phyloP scores from a whole-genome alignment of 23 red algal species.

The Gracilaria caudata region DNA sequence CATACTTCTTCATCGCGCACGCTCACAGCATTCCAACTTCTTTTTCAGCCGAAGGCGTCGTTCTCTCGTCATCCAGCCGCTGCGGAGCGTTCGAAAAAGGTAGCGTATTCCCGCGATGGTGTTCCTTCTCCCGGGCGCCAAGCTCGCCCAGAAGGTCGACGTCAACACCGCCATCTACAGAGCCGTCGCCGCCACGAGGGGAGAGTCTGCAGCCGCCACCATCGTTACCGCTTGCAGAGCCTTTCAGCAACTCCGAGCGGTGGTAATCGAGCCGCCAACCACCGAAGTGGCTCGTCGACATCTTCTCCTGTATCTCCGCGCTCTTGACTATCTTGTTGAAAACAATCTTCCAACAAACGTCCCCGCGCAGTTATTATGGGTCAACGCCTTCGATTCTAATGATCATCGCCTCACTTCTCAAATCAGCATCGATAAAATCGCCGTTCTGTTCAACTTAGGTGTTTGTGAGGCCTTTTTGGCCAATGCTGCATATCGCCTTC shows the following conservation, averaged over 20 bases:
- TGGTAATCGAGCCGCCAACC: conserved; percentile 42
- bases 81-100: background rate
- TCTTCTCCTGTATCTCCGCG: conserved; percentile 29
- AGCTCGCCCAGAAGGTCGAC: conserved; percentile 63
- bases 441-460: conserved; percentile 51
- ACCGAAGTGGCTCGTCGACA: conserved; percentile 32
- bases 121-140: conserved; percentile 64
- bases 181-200: conserved; percentile 26
- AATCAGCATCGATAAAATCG: conserved; percentile 30
- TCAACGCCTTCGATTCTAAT: conserved; percentile 59
- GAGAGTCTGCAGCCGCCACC: conserved; percentile 23
- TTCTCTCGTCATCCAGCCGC: background rate
- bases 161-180: conserved; percentile 52
- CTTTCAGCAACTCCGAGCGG: conserved; percentile 52
- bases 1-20: too few relatives aligned
- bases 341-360: conserved; percentile 15
- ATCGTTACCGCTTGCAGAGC: conserved; percentile 33
- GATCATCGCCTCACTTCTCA: conserved; percentile 11
- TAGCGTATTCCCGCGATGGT: background rate
- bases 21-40: too few relatives aligned
- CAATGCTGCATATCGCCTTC: conserved; percentile 26
- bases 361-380: conserved; percentile 40
- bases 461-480: conserved; percentile 49
- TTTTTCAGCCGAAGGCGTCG: background rate
- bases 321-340: conserved; percentile 33